phyloP scores from a whole-genome alignment of 2,329 filamentous ascomycete genomes.

The Sporothrix pseudoabietina region DNA sequence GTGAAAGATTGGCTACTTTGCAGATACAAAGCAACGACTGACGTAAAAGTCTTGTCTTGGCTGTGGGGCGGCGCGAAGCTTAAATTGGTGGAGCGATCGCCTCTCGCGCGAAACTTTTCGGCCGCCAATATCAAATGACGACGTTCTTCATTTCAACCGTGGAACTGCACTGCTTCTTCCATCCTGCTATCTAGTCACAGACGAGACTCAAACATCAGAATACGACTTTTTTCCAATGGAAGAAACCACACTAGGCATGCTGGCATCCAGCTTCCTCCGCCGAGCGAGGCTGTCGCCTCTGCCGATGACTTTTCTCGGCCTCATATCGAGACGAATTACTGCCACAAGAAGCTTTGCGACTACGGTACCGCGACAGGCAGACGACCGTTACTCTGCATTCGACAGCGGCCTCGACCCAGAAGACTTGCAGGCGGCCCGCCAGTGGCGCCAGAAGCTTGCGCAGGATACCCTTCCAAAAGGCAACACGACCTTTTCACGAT shows the following conservation, averaged over 20 bases:
- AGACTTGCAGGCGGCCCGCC: slow-evolving; percentile 54
- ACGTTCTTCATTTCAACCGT: not conserved
- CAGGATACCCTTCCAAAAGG: slow-evolving; percentile 52
- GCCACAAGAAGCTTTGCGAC: not conserved
- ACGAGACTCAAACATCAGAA: not conserved
- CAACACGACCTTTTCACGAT: slow-evolving; percentile 58
- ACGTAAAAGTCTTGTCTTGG: not conserved
- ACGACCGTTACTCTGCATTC: slow-evolving; percentile 50
- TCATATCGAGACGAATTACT: not conserved
- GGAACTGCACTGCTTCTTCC: not conserved
- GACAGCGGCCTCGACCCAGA: slow-evolving; percentile 55
- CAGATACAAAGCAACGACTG: not conserved
- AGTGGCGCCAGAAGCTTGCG: slow-evolving; percentile 54
- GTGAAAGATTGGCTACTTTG: not conserved
- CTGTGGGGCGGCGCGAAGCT: slow-evolving; percentile 10
- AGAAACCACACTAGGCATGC: not conserved
- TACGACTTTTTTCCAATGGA: not conserved
- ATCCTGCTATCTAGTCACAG: not conserved
- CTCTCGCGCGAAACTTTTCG: slow-evolving; percentile 14
- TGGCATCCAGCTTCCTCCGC: not conserved
- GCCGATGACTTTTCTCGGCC: not conserved
- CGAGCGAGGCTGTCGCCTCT: not conserved
- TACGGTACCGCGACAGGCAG: not conserved
- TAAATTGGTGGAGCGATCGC: not conserved
- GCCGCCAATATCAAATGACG: not conserved